phyloP scores from a whole-genome alignment of 257 asterid genomes.

The Nemophila menziesii region DNA sequence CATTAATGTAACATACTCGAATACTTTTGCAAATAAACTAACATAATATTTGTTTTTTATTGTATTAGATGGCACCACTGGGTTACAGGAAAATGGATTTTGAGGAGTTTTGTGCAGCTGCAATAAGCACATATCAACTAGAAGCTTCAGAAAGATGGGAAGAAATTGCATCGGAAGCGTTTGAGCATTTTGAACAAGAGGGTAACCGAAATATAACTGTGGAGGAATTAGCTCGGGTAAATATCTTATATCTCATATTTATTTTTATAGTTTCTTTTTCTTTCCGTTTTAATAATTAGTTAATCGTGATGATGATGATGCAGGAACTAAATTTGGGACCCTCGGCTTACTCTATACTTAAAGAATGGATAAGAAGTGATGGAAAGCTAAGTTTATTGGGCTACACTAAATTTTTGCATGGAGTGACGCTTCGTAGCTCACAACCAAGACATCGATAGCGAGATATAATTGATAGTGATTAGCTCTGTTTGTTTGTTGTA shows the following conservation, averaged over 20 bases:
- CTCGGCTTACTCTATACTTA: slow-evolving; percentile 52
- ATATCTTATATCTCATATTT: not conserved
- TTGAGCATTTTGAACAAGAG: slow-evolving; percentile 62
- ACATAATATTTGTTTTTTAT: not conserved
- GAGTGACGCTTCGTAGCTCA: slow-evolving; percentile 73
- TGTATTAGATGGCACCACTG: slow-evolving; percentile 58
- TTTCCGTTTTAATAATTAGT: not conserved
- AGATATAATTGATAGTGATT: too few relatives aligned
- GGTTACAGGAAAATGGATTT: slow-evolving; percentile 64
- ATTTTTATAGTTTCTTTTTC: too few relatives aligned
- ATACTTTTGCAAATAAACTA: not conserved
- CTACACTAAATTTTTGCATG: slow-evolving; percentile 83
- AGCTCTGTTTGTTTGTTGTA: slow-evolving; percentile 2
- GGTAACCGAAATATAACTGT: slow-evolving; percentile 75
- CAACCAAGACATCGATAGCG: slow-evolving; percentile 53
- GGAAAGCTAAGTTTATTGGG: slow-evolving; percentile 76
- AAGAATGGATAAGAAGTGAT: slow-evolving; percentile 67
- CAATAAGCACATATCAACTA: slow-evolving; percentile 73
- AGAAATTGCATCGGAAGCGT: slow-evolving; percentile 59
- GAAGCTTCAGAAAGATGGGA: slow-evolving; percentile 86
- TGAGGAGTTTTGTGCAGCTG: slow-evolving; percentile 87
- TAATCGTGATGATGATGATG: slow-evolving; percentile 6
- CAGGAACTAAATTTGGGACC: slow-evolving; percentile 83
- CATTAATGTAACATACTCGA: too few relatives aligned
- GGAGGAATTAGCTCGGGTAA: slow-evolving; percentile 81